Percentiles rank a stretch among this genome's conserved stretches.
Evolutionary conservation across 2,329 filamentous ascomycete species (phyloP).

Genomic region (Trichoderma harzianum): DNA sequence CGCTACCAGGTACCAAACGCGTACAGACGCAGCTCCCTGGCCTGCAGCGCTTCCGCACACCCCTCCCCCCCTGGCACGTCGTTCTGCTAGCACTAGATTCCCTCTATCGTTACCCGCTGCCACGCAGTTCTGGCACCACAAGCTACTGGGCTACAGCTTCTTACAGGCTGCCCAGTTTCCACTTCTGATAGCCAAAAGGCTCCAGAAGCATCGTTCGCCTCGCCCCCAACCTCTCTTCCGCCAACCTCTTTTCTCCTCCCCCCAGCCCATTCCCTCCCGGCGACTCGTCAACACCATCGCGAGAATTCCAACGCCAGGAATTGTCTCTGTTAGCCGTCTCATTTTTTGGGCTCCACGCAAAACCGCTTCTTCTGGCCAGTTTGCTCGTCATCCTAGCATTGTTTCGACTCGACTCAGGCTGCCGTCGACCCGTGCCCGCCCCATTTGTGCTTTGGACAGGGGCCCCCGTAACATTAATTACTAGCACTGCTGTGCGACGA

Average conservation of each 20-base stretch:
- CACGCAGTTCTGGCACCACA: slow-evolving; percentile 17
- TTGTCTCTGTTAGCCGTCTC: slow-evolving; percentile 29
- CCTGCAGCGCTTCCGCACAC: slow-evolving; percentile 1
- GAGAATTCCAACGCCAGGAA: slow-evolving; percentile 26
- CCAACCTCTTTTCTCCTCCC: slow-evolving; percentile 22
- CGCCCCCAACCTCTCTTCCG: slow-evolving; percentile 28
- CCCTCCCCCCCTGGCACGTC: slow-evolving; percentile 1
- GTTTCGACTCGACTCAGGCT: slow-evolving; percentile 8
- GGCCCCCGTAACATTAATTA: slow-evolving; percentile 16
- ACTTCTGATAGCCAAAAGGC: slow-evolving; percentile 21
- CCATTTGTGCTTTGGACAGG: slow-evolving; percentile 15
- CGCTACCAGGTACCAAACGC: neutral
- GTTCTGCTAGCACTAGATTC: slow-evolving; percentile 2
- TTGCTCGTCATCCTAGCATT: slow-evolving; percentile 9
- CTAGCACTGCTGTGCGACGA: slow-evolving; percentile 6
- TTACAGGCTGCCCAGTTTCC: slow-evolving; percentile 15
- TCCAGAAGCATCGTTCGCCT: slow-evolving; percentile 27
- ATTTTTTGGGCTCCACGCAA: neutral
- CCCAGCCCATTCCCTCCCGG: slow-evolving; percentile 19
- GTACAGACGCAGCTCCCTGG: neutral
- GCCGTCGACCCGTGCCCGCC: slow-evolving; percentile 14
- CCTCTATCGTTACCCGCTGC: slow-evolving; percentile 9
- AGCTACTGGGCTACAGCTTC: slow-evolving; percentile 10
- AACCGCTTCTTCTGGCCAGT: neutral
- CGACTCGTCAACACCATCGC: slow-evolving; percentile 25